These are phyloP conservation scores for Hirsutella thompsonii DNA, from an alignment of 2,329 filamentous ascomycete species.

Conservation along the genomic window DNA sequence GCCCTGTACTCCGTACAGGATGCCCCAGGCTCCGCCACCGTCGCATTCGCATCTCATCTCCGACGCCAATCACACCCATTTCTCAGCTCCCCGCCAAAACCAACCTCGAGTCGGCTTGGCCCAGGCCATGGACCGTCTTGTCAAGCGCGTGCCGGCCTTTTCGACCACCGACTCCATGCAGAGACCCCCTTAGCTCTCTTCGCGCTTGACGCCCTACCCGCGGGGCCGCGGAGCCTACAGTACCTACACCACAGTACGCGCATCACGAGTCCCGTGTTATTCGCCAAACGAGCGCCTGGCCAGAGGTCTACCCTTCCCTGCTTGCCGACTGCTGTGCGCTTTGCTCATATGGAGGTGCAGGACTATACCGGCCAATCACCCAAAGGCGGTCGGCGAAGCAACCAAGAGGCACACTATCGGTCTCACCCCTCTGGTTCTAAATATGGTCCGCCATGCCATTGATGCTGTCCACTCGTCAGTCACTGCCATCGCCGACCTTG, in stretches of 20 bases:
- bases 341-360: neutral
- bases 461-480: no score
- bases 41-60: constrained; percentile 4
- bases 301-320: neutral
- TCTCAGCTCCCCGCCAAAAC: constrained; percentile 1
- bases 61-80: constrained; percentile 5
- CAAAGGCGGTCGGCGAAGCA: neutral
- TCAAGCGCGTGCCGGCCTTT: constrained; percentile 3
- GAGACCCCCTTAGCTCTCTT: neutral
- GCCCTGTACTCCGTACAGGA: neutral
- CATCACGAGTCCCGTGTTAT: no score
- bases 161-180: constrained; percentile 6
- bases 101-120: neutral
- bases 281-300: neutral
- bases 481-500: neutral
- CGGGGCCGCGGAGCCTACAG: neutral
- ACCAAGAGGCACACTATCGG: neutral
- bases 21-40: constrained; percentile 6
- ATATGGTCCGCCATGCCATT: no score
- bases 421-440: neutral
- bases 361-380: neutral
- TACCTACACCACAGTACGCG: no score
- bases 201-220: constrained; percentile 8
- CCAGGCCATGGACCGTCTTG: no score
- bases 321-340: neutral